Base-by-base conservation (phyloP, 2,329 filamentous ascomycete genomes). In the Macroventuria anomochaeta region DNA sequence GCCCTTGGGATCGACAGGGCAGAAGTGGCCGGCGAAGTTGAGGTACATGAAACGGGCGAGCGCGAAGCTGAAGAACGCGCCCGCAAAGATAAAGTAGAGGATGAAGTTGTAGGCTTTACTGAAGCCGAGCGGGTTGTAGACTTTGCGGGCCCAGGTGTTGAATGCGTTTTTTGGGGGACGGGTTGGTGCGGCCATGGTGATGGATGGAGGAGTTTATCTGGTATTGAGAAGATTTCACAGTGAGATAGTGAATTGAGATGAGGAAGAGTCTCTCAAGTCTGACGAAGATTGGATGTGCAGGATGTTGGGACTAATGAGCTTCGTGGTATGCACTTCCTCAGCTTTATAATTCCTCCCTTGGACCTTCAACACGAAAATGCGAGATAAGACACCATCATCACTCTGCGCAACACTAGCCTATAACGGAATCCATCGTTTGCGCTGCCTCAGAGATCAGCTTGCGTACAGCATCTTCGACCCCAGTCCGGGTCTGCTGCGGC, bases 51-150 rank as follows among this genome's bases (percentile, higher is more conserved):
- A 61, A 6, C 81, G 79, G 2, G 79, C 74, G 13, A 85, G 73
- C 4, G 71, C 64, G 63, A 86, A 66, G 15, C 62, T 62, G 13
- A 53, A n/a, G 7, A 66, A 34, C 20, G 60, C 60, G 13, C 63
- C 63, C 7, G 50, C 60, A 31, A 66, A 65, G 23, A 62, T 53
- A 32, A 65, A 44, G 26, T 79, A 87, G 2, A 87, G 74, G 31
- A 75, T 58, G 59, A 86, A 84, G 67, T 85, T 86, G 75, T 85
- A 85, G 29, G 75, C 76, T 62, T 81, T 82, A 2, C 72, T 68
- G 72, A 87, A 87, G 41, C 84, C 84, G 21, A 85, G 53, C 2
- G 77, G 71, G 36, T 72, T 76, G 39, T 65, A 62, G 18, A 69
- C 46, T 8, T 48, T 58, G 8, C 58, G 50, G 3, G 58, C 55